phyloP scores from a whole-genome alignment of 139 green algal species.

The Diplosphaera chodatii region DNA sequence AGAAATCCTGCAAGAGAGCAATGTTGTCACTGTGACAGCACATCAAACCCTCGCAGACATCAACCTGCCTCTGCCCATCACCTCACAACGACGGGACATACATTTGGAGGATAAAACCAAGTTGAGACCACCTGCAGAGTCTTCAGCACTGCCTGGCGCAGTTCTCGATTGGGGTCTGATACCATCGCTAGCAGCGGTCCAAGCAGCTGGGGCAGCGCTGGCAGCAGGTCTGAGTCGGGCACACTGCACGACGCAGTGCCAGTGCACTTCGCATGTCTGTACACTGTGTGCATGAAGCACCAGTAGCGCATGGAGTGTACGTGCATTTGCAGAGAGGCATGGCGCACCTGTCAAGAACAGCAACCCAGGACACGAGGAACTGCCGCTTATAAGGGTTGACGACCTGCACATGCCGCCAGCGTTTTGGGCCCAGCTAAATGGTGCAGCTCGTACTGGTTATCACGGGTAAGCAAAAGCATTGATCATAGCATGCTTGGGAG shows the following conservation, averaged over 20 bases:
- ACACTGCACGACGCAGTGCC: conserved; percentile 60
- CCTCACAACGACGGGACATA: no score
- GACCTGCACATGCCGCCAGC: no score
- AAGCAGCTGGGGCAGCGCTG: conserved; percentile 82
- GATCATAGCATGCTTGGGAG: no score
- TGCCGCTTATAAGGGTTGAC: conserved; percentile 34
- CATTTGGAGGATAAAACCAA: no score
- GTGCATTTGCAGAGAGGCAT: no score
- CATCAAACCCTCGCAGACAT: not conserved
- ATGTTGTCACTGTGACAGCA: not conserved
- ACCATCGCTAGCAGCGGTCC: conserved; percentile 87
- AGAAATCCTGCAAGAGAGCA: conserved; percentile 46
- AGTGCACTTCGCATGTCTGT: not conserved
- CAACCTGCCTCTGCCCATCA: no score
- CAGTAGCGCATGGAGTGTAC: not conserved
- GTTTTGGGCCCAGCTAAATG: no score
- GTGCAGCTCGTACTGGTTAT: no score
- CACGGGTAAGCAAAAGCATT: no score
- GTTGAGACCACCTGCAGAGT: conserved; percentile 59
- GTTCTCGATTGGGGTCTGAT: conserved; percentile 61
- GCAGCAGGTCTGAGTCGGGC: conserved; percentile 84
- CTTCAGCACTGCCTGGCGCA: conserved; percentile 49
- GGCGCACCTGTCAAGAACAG: conserved; percentile 1
- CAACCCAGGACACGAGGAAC: conserved; percentile 83
- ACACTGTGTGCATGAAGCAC: no score